Conservation (phyloP, 73 alveolate species). For the Paramecium bursaria region DNA sequence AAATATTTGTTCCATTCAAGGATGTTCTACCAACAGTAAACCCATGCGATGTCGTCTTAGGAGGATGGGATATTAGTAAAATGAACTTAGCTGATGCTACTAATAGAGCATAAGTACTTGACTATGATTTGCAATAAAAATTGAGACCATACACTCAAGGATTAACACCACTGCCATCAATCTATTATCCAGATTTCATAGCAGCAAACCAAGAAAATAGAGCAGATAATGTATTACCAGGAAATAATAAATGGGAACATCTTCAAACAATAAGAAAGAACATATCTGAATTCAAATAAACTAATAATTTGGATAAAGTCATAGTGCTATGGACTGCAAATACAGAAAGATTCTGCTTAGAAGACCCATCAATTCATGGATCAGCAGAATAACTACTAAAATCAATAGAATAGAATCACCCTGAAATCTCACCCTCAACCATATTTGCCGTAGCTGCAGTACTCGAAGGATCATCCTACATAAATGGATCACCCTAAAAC, state of each 20-base stretch:
- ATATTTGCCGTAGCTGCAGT: slow-evolving; percentile 83
- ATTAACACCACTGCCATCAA: slow-evolving; percentile 87
- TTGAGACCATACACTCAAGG: slow-evolving; percentile 69
- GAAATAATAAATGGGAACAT: slow-evolving; percentile 86
- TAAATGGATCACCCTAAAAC: slow-evolving; percentile 93
- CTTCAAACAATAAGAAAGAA: slow-evolving; percentile 79
- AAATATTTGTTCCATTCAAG: slow-evolving; percentile 89
- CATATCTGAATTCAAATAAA: slow-evolving; percentile 83
- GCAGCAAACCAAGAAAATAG: slow-evolving; percentile 96
- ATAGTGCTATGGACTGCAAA: slow-evolving; percentile 93
- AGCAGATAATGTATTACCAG: slow-evolving; percentile 92
- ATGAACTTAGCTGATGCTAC: slow-evolving; percentile 90
- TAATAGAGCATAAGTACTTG: slow-evolving; percentile 90
- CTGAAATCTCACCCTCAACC: slow-evolving; percentile 74
- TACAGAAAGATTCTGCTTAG: slow-evolving; percentile 87
- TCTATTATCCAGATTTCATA: slow-evolving; percentile 86
- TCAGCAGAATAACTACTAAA: slow-evolving; percentile 81
- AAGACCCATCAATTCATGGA: slow-evolving; percentile 78
- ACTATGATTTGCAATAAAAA: slow-evolving; percentile 66
- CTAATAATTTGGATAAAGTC: slow-evolving; percentile 82
- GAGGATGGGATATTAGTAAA: slow-evolving; percentile 96
- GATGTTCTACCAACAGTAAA: slow-evolving; percentile 92
- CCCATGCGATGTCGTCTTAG: slow-evolving; percentile 87
- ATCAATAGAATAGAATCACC: slow-evolving; percentile 71
- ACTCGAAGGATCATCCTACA: slow-evolving; percentile 87